Base-by-base conservation (phyloP, 2,329 filamentous ascomycete genomes). In the Fusarium burgessii region DNA sequence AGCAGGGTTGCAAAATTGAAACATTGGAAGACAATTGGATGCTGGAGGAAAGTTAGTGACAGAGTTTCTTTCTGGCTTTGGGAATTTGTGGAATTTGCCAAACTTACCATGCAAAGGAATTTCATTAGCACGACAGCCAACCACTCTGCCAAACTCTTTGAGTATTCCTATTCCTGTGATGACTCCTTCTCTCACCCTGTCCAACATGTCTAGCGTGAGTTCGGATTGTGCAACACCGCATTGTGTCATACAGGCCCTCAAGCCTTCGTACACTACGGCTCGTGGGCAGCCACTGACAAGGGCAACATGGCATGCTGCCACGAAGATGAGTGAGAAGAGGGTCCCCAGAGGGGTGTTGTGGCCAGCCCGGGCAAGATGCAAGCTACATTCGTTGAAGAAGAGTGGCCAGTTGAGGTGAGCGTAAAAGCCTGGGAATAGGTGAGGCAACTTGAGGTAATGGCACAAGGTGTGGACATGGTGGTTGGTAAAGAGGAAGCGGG, bases 51-150 rank as follows among this genome's bases (percentile, higher is more conserved):
- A 13, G 15, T 70, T 33, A 62, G 36, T 33, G 9, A 33, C 25
- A 36, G 7, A n/a, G 15, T 32, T 29, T 29, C 29, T 29, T 29
- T 33, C 27, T 61, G 32, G 17, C 23, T 27, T 36, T 23, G 42
- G 20, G 25, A 15, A 43, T 14, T 38, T 47, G 12, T 36, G 29
- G 35, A 10, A 27, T 49, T n/a, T 62, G 35, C 43, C 42, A 38
- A 25, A 47, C 66, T 51, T 58, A 65, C 66, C 45, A 43, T 71
- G 50, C 17, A 73, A 40, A 29, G 66, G 70, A n/a, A 68, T 58
- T 45, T 68, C 70, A 14, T 71, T 49, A 25, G 70, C 70, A 25
- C 70, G 63, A 38, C 38, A 46, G 7, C 62, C 70, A 10, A 72
- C 33, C 11, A 58, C 38, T 40, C 20, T 55, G 13, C 47, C 47